phyloP scores from a whole-genome alignment of 176 grass and related monocot genomes.

The Carex littledalei region DNA sequence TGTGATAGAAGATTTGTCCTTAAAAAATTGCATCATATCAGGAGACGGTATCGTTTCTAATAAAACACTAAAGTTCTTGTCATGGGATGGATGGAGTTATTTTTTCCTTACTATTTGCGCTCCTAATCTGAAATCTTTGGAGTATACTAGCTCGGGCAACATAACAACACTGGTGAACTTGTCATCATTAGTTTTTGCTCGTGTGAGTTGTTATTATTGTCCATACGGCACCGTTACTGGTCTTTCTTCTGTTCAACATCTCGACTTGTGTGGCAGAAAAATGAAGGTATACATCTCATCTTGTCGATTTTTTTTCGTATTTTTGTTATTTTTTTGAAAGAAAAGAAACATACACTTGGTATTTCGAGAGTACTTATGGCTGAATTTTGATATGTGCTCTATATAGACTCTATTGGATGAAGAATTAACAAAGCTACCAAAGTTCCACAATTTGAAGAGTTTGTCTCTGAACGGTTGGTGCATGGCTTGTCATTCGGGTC shows the following conservation, averaged over 20 bases:
- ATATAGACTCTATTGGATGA: background rate
- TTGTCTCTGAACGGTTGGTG: background rate
- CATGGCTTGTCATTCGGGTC: background rate
- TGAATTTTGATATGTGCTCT: background rate
- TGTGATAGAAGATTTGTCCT: too few species aligned
- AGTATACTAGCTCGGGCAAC: background rate
- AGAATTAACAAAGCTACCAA: background rate
- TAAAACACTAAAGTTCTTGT: background rate
- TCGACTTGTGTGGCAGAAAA: background rate
- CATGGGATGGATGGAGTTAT: background rate
- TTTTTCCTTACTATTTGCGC: background rate
- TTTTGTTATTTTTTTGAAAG: too few species aligned
- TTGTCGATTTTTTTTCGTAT: background rate
- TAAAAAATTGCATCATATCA: too few species aligned
- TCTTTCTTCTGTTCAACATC: background rate
- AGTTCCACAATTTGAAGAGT: background rate
- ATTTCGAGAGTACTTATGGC: background rate
- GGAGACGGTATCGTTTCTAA: background rate
- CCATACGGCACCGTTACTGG: background rate
- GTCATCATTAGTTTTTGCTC: background rate
- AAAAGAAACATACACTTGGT: background rate
- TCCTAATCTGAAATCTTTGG: background rate
- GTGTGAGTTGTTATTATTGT: background rate
- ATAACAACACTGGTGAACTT: too few species aligned
- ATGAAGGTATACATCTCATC: background rate